Evolutionary conservation across 305 asterid species (phyloP), one percentile per base, ranked within the genome.

Genomic region (Lippia alba): DNA sequence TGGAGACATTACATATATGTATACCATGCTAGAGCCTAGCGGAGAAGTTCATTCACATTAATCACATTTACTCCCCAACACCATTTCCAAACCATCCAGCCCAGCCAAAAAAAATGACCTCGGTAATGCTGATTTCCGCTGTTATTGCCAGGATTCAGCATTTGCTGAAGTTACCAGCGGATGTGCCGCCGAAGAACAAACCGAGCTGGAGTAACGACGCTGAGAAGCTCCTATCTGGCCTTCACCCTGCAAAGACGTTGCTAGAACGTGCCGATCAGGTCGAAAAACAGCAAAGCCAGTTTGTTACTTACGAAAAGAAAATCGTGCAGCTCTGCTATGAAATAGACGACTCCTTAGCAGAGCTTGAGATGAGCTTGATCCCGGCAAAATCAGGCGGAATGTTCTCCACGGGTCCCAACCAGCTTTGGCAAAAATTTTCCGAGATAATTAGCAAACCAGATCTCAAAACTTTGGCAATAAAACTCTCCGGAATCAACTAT

Each of bases 281-380:
- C 33, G 53, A 46, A 5, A 65, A 34, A 51, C 24, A 12, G 17
- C 7, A 2, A 0, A 3, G 3, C 1, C 0, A 51, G 32, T 46
- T 46, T 12, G 39, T 34, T 4, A 19, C 53, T 4, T 2, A 16
- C 5, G 62, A 66, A 9, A 66, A 66, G 16, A 0, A 18, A 53
- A 18, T 36, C 20, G 71, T 66, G 40, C 54, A 46, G 11, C 62
- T 66, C 17, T 66, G 40, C 11, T 66, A 66, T 4, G 71, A 66
- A 0, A 66, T 53, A 19, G 71, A 53, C 14, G 71, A 66, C 6
- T 51, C 39, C 11, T 2, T 66, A 6, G 71, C 53, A 18, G 62
- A 14, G 33, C 30, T 3, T 5, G 70, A 0, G 18, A 1, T 6
- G 32, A 1, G 34, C 60, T 36, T 8, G 8, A 36, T 36, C 41